These are phyloP conservation scores for Erodium maritimum DNA, from an alignment of 345 rosid species.

Conservation along the genomic window DNA sequence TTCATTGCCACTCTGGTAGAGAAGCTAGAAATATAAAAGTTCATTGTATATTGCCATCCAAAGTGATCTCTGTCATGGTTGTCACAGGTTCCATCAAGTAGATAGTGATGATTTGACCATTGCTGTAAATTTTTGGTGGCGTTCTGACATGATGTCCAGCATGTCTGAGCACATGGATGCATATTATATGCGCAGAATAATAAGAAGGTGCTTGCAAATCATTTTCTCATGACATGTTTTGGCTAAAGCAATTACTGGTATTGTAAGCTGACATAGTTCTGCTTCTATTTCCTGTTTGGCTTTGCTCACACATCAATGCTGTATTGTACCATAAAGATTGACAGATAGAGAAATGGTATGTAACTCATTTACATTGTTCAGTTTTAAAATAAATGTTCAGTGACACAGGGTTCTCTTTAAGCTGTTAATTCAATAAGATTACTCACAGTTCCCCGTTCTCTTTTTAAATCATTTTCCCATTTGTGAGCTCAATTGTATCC, in stretches of 20 bases:
- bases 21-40: background rate
- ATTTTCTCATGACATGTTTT: background rate
- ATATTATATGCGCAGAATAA: conserved; percentile 47
- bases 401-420: no score
- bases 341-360: conserved; percentile 74
- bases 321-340: conserved; percentile 32
- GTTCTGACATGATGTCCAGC: conserved; percentile 9
- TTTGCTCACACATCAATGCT: conserved; percentile 13
- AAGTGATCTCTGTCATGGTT: background rate
- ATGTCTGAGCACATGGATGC: conserved; percentile 11
- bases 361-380: background rate
- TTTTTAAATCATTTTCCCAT: no score
- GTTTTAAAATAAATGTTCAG: background rate
- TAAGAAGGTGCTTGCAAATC: background rate
- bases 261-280: background rate
- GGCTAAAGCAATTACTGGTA: background rate
- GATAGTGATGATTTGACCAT: conserved; percentile 74
- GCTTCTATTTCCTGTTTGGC: conserved; percentile 9
- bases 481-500: background rate
- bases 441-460: background rate
- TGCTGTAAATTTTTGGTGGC: conserved; percentile 91
- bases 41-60: background rate
- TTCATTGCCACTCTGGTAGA: background rate
- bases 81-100: conserved; percentile 77
- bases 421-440: background rate